phyloP scores from a whole-genome alignment of 495 filamentous ascomycete species.

The Xylaria venustula region DNA sequence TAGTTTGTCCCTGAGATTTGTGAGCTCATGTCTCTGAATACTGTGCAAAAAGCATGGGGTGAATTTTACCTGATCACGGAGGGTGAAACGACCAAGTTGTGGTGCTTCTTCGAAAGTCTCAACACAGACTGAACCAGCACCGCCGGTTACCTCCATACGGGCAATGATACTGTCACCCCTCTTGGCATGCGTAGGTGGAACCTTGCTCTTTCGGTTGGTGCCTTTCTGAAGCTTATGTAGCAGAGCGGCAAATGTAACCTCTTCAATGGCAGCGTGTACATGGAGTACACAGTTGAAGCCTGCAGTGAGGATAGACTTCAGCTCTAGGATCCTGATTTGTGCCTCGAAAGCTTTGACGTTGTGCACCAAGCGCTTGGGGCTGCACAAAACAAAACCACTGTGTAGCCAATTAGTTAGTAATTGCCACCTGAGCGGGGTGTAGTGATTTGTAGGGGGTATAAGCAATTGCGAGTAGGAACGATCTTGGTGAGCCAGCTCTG shows the following conservation, averaged over 20 bases:
- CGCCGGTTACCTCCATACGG: conserved; percentile 78
- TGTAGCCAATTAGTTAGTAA: neutral
- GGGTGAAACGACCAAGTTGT: conserved; percentile 90
- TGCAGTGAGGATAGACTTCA: conserved; percentile 83
- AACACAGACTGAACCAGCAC: conserved; percentile 83
- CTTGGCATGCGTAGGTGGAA: conserved; percentile 85
- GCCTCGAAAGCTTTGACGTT: conserved; percentile 90
- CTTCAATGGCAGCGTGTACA: conserved; percentile 94
- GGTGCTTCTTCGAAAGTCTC: conserved; percentile 92
- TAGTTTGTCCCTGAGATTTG: conserved; percentile 72
- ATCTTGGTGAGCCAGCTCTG: neutral
- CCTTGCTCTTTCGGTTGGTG: conserved; percentile 90
- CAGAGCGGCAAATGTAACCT: conserved; percentile 82
- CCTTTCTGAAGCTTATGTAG: conserved; percentile 97
- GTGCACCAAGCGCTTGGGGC: conserved; percentile 85
- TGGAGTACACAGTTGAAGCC: conserved; percentile 87
- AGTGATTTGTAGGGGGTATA: neutral
- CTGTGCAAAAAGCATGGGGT: neutral
- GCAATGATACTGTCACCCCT: conserved; percentile 94
- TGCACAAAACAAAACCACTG: conserved; percentile 90
- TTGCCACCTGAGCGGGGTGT: neutral
- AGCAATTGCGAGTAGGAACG: neutral
- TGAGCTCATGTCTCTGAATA: neutral
- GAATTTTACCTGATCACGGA: conserved; percentile 80
- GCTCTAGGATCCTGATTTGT: conserved; percentile 91